Evolutionary conservation across 345 rosid species (phyloP).

Genomic region (Noccaea bulbosa): DNA sequence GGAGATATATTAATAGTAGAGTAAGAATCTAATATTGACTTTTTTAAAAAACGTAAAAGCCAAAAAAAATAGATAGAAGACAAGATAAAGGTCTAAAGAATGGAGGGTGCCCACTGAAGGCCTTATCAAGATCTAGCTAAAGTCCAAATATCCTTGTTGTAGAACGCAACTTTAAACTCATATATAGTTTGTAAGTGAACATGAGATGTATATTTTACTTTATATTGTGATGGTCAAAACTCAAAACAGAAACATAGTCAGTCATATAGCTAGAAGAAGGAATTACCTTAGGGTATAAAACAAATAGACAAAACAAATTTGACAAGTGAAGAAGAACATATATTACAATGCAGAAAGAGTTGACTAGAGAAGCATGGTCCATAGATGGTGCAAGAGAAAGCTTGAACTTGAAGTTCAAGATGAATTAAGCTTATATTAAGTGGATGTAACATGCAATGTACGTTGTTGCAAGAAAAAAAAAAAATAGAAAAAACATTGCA

Average conservation of each 20-base stretch:
- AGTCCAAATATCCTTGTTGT: background rate
- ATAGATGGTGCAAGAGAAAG: conserved; percentile 27
- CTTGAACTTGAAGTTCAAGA: conserved; percentile 37
- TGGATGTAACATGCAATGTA: too few relatives aligned
- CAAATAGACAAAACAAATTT: background rate
- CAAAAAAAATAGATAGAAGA: too few relatives aligned
- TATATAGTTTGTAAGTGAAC: background rate
- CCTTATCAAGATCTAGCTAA: background rate
- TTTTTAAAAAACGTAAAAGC: too few relatives aligned
- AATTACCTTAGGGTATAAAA: background rate
- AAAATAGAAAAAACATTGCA: background rate
- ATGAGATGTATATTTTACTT: background rate
- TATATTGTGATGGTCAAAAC: background rate
- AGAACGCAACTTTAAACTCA: background rate
- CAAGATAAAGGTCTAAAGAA: too few relatives aligned
- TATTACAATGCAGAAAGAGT: conserved; percentile 17
- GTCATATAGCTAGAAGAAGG: background rate
- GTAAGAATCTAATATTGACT: too few relatives aligned
- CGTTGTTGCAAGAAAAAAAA: too few relatives aligned
- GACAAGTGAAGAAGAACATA: background rate
- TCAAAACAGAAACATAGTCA: background rate
- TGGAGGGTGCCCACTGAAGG: too few relatives aligned
- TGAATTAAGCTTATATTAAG: conserved; percentile 22
- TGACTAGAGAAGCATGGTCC: background rate
- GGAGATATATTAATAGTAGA: too few relatives aligned